phyloP scores from a whole-genome alignment of 352 stramenopile species.

The Phytophthora citrophthora region DNA sequence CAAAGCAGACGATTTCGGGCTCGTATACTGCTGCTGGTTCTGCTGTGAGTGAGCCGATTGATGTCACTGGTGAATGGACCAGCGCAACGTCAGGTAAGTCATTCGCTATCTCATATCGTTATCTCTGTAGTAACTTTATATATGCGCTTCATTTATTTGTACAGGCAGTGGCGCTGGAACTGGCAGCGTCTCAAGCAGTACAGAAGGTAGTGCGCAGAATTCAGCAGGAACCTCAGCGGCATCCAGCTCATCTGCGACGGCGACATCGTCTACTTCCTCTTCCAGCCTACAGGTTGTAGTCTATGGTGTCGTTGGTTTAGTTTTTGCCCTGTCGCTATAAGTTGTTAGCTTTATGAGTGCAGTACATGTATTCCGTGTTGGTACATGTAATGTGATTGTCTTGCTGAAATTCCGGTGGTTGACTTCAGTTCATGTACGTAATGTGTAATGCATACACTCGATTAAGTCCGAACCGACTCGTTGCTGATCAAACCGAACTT shows the following conservation, averaged over 20 bases:
- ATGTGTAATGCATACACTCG: conserved; percentile 2
- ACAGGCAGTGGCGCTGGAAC: conserved; percentile 21
- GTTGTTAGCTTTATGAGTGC: background rate
- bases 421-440: conserved; percentile 10
- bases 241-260: conserved; percentile 18
- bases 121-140: background rate
- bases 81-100: conserved; percentile 34
- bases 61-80: conserved; percentile 37
- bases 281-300: background rate
- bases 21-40: conserved; percentile 39
- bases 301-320: conserved; percentile 1
- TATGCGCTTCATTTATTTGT: background rate
- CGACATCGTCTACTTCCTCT: conserved; percentile 15
- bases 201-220: conserved; percentile 5
- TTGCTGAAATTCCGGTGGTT: background rate
- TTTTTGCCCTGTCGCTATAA: conserved; percentile 5
- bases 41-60: conserved; percentile 46
- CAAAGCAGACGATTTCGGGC: conserved; percentile 35
- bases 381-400: too few species aligned
- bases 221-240: background rate
- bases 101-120: background rate
- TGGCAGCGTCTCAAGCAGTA: conserved; percentile 10
- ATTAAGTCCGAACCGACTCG: conserved; percentile 20
- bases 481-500: background rate
- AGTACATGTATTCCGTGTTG: background rate